Base-by-base conservation (phyloP, 257 asterid genomes). In the Mentha longifolia region DNA sequence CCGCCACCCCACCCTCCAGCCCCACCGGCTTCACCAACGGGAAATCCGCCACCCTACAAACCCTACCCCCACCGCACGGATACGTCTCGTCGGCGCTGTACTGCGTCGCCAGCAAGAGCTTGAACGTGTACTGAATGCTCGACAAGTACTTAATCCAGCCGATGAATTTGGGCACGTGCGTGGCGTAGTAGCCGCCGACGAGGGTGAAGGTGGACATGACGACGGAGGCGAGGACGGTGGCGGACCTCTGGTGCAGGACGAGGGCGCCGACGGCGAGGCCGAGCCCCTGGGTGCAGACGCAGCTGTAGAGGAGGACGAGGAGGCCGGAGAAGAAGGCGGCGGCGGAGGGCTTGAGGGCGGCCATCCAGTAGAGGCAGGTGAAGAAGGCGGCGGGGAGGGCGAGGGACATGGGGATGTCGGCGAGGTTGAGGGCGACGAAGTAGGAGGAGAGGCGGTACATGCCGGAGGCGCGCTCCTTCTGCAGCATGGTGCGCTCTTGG, bases 231-330 rank as follows among this genome's bases (percentile, higher is more conserved):
- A 87, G 68, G 0, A 70, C 51, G 1, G 87, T 79, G 16, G 97
- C 93, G 1, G 88, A 62, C 25, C 73, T 81, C 67, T 56, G 81
- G 51, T 86, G 77, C 96, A 88, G 85, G 12, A 84, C 77, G 7
- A 78, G 25, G 0, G 98, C 96, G 1, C 98, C 98, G 13, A 90
- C 25, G 0, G 98, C 98, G 0, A 90, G 90, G 1, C 97, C 98
- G 6, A 90, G 82, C 12, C 96, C 90, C 47, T 88, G 92, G 0
- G 90, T 37, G 55, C 76, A 78, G 7, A 92, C 5, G 4, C 87
- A 89, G 39, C 88, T 73, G 31, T 60, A 78, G 9, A 90, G 74
- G 35, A 87, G 78, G 14, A 52, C 76, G 28, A 76, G 41, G 13
- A 86, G 71, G 77, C 89, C 82, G 6, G 43, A 9, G 11, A 92